Base-by-base conservation (phyloP, 129 eudicot species). In the Flaveria ramosissima region DNA sequence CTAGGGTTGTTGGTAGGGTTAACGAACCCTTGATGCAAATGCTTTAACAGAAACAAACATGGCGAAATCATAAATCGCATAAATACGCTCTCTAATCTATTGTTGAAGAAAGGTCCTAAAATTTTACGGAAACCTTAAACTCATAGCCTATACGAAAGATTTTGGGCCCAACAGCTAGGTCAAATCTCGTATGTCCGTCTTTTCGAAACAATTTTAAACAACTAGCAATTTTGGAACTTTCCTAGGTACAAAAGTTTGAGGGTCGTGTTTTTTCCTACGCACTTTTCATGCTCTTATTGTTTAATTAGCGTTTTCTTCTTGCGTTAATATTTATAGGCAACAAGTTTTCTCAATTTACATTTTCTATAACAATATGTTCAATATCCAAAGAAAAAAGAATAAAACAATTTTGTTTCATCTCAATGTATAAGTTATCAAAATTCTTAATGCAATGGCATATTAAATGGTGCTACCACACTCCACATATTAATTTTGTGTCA, bases 181-280 rank as follows among this genome's bases (percentile, higher is more conserved):
- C 41, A 60, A 51, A 24, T 60, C 66, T 24, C 41, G 9, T 60
- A 60, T 24, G 39, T 24, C 9, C 66, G 26, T 60, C 66, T 24
- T 60, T 60, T 24, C 66, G 41, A 26, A 60, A 60, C 23, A 60
- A 10, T 23, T 60, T 60, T 60, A 8, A 60, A 60, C 66, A 60
- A 24, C 66, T 60, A 10, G 66, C 39, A 23, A 60, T 2, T 60
- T 60, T 60, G 66, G 41, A 60, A 12, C 41, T 60, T 23, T 39
- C n/a, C 66, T 60, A 60, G 17, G 39, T 23, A n/a, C 66, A 60
- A 24, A 60, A 24, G 39, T 11, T 24, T 60, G 39, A 60, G 14
- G 3, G 12, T 23, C 17, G 12, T 24, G 8, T 13, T 11, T 60
- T 57, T 24, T 13, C 41, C 16, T 60, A 12, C 5, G n/a, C 66